These are phyloP conservation scores for Orbilia ellipsospora DNA, from an alignment of 2,329 filamentous ascomycete genomes.

Conservation along the genomic window DNA sequence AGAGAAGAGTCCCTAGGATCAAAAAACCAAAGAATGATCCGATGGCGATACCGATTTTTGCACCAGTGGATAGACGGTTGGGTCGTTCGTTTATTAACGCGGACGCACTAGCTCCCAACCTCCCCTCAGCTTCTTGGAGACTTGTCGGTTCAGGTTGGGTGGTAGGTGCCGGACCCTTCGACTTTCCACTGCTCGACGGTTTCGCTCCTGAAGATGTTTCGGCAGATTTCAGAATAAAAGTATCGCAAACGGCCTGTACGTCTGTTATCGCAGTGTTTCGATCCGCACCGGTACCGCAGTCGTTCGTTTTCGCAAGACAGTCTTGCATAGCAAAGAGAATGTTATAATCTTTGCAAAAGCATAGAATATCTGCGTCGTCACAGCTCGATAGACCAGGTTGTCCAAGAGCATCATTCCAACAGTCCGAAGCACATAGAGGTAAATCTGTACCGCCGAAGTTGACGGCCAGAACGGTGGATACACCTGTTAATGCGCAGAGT, in stretches of 20 bases:
- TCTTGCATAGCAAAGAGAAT: slow-evolving; percentile 42
- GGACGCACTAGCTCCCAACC: slow-evolving; percentile 45
- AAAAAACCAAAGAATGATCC: slow-evolving; percentile 39
- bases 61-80: slow-evolving; percentile 40
- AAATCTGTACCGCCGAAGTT: slow-evolving; percentile 37
- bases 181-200: slow-evolving; percentile 11
- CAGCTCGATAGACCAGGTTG: slow-evolving; percentile 45
- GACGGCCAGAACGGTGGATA: slow-evolving; percentile 29
- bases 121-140: slow-evolving; percentile 42
- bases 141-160: slow-evolving; percentile 47
- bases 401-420: slow-evolving; percentile 48
- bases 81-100: slow-evolving; percentile 47
- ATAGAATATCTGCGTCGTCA: slow-evolving; percentile 25
- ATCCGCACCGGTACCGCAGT: slow-evolving; percentile 29
- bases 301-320: slow-evolving; percentile 32
- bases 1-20: slow-evolving; percentile 14
- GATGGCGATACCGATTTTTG: slow-evolving; percentile 43
- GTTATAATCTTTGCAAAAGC: slow-evolving; percentile 38
- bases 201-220: slow-evolving; percentile 22
- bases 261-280: slow-evolving; percentile 32
- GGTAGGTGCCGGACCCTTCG: slow-evolving; percentile 20
- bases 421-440: slow-evolving; percentile 28
- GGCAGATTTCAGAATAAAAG: slow-evolving; percentile 37
- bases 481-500: slow-evolving; percentile 25
- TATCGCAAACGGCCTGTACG: slow-evolving; percentile 47